These are phyloP conservation scores for Cladosporium sp. DNA, from an alignment of 2,329 filamentous ascomycete species.

Conservation along the genomic window DNA sequence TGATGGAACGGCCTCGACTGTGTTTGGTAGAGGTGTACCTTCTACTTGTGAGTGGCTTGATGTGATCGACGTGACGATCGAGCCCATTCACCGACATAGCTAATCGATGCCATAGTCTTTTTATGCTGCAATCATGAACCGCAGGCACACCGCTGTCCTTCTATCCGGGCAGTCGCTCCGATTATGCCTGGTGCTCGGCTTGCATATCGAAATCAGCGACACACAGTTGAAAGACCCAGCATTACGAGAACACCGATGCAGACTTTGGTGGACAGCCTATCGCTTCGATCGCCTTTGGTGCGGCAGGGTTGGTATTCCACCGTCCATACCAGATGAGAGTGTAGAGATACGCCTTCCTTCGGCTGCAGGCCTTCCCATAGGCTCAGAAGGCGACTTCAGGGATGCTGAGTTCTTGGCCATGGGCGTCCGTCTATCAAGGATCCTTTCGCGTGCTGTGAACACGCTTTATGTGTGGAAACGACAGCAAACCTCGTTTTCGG, in stretches of 20 bases:
- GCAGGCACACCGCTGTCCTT: conserved; percentile 42
- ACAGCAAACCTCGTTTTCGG: conserved; percentile 30
- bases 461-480: conserved; percentile 29
- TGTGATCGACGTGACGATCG: no score
- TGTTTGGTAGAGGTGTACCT: conserved; percentile 43
- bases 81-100: not conserved
- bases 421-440: conserved; percentile 37
- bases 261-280: conserved; percentile 35
- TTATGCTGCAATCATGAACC: conserved; percentile 43
- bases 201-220: conserved; percentile 39
- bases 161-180: conserved; percentile 45
- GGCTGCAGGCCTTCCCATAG: conserved; percentile 27
- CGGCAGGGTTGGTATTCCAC: conserved; percentile 32
- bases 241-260: conserved; percentile 30
- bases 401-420: conserved; percentile 36
- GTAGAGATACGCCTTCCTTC: conserved; percentile 42
- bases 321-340: conserved; percentile 31
- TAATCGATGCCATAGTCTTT: conserved; percentile 33
- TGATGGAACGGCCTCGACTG: conserved; percentile 41
- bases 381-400: conserved; percentile 30
- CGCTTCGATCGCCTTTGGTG: conserved; percentile 32
- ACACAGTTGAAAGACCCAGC: conserved; percentile 37
- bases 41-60: conserved; percentile 36
- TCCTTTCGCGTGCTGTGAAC: conserved; percentile 26
- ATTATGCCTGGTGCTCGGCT: conserved; percentile 41